phyloP scores from a whole-genome alignment of 441 rosid species.

The Macaranga tanarius region DNA sequence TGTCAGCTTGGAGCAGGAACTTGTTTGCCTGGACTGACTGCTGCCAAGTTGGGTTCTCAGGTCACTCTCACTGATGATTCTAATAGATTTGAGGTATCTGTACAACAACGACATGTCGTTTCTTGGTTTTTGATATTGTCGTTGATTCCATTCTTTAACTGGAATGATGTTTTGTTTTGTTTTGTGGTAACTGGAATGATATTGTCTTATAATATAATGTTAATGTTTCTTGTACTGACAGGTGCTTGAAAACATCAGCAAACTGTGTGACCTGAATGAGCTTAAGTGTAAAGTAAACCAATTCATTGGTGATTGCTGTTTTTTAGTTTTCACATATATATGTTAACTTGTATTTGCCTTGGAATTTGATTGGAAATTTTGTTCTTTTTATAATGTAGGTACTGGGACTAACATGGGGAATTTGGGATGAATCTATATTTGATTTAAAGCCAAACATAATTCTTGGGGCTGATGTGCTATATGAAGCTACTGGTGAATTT shows the following conservation, averaged over 20 bases:
- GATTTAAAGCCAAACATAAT: conserved; percentile 56
- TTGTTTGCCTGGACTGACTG: conserved; percentile 78
- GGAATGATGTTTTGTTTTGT: not conserved
- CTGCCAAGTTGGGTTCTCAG: conserved; percentile 67
- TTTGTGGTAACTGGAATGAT: not conserved
- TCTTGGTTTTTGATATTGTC: not conserved
- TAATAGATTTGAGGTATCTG: conserved; percentile 51
- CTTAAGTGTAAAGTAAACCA: conserved; percentile 52
- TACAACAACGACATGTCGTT: not conserved
- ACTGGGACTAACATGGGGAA: conserved; percentile 80
- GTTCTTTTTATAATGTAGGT: conserved; percentile 40
- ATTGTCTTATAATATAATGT: not conserved
- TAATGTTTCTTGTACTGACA: conserved; percentile 28
- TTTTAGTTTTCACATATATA: not conserved
- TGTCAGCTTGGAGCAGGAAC: conserved; percentile 82
- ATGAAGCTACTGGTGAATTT: conserved; percentile 63
- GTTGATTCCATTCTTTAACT: too few relatives aligned
- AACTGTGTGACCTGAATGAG: conserved; percentile 55
- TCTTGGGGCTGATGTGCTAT: conserved; percentile 83
- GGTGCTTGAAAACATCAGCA: conserved; percentile 82
- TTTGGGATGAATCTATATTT: conserved; percentile 67
- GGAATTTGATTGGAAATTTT: not conserved
- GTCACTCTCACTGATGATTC: conserved; percentile 75
- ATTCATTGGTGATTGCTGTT: not conserved
- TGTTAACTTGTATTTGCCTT: not conserved